Percentiles rank a stretch among this genome's conserved stretches.
Evolutionary conservation across 2,329 filamentous ascomycete genomes (phyloP).

Genomic region (Tothia fuscella): DNA sequence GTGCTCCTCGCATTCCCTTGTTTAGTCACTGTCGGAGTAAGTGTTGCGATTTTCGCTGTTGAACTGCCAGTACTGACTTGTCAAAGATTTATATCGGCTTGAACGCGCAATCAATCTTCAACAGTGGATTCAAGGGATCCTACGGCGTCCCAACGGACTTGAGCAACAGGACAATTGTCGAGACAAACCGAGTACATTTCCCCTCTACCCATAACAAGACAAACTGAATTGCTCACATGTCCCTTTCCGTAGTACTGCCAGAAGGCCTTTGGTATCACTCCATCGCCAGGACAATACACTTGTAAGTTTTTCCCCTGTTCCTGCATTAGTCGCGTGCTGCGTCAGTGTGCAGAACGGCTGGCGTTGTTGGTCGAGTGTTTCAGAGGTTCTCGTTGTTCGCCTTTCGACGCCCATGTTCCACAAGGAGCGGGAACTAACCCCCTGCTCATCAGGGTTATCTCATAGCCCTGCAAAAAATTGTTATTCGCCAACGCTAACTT

Average conservation of each 20-base stretch:
- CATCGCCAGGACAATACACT: conserved; percentile 14
- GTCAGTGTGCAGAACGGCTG: conserved; percentile 30
- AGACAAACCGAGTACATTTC: conserved; percentile 10
- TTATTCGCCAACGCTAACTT: neutral
- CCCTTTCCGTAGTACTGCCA: conserved; percentile 37
- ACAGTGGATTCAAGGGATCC: conserved; percentile 4
- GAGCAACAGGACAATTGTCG: conserved; percentile 25
- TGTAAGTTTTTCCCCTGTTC: conserved; percentile 8
- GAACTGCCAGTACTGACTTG: no score
- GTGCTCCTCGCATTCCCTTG: conserved; percentile 6
- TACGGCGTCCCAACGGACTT: conserved; percentile 3
- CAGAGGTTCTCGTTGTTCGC: no score
- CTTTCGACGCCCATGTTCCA: no score
- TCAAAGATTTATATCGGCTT: conserved; percentile 12
- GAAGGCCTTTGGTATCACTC: conserved; percentile 34
- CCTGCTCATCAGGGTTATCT: no score
- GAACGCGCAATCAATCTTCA: conserved; percentile 11
- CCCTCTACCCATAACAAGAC: no score
- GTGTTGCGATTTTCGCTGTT: no score
- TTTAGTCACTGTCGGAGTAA: conserved; percentile 11
- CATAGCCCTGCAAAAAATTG: neutral
- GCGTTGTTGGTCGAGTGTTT: no score
- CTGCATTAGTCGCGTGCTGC: conserved; percentile 28
- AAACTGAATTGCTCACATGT: no score
- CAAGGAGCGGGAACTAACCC: no score